Percentiles rank a stretch among this genome's conserved stretches.
These are phyloP conservation scores for Trichosporon sp. DNA, from an alignment of 1,284 basidiomycete species.

Conservation along the genomic window DNA sequence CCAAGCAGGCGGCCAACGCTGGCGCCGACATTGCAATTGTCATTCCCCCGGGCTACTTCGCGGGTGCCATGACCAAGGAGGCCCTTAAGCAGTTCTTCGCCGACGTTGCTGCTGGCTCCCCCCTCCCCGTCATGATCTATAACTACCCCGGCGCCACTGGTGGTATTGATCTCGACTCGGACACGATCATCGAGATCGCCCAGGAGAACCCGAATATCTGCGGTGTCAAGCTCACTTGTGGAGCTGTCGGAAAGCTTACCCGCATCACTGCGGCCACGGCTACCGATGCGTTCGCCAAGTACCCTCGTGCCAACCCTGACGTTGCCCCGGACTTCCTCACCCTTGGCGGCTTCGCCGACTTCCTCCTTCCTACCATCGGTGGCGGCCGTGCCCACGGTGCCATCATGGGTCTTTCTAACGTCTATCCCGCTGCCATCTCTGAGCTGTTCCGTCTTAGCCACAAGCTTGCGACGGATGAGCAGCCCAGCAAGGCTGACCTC, in stretches of 20 bases:
- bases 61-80: constrained; percentile 67
- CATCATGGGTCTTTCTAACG: constrained; percentile 77
- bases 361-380: constrained; percentile 70
- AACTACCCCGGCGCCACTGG: constrained; percentile 84
- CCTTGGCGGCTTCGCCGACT: constrained; percentile 76
- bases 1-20: constrained; percentile 71
- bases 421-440: constrained; percentile 68
- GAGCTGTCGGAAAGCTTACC: constrained; percentile 85
- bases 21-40: constrained; percentile 84
- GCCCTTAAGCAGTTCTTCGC: constrained; percentile 78
- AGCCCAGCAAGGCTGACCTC: constrained; percentile 62
- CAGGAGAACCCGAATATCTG: constrained; percentile 61
- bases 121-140: constrained; percentile 85
- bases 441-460: constrained; percentile 67
- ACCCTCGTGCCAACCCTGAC: constrained; percentile 67
- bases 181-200: constrained; percentile 78
- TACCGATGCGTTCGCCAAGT: constrained; percentile 63
- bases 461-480: constrained; percentile 59
- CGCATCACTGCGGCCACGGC: constrained; percentile 73
- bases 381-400: constrained; percentile 67
- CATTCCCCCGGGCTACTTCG: constrained; percentile 81
- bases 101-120: constrained; percentile 73
- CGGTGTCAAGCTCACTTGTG: constrained; percentile 87
- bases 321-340: constrained; percentile 65
- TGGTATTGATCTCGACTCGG: constrained; percentile 82